Percentiles rank a stretch among this genome's conserved stretches.
Conservation (phyloP, 208 protist genomes). For the Tetramitus jugosus region DNA sequence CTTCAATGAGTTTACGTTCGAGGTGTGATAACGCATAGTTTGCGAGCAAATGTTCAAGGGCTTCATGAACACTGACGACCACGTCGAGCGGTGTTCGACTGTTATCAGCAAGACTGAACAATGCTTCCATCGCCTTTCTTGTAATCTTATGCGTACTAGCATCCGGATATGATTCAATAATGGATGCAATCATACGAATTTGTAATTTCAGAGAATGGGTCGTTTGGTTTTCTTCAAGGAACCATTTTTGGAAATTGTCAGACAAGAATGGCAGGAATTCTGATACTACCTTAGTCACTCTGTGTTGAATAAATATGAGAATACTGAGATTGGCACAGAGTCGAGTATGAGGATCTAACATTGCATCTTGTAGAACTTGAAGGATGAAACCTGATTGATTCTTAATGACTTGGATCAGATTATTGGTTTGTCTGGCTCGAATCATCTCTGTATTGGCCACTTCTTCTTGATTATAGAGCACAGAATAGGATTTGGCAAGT, state of each 20-base stretch:
- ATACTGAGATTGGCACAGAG: not conserved
- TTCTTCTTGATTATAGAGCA: no score
- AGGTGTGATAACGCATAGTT: conserved; percentile 20
- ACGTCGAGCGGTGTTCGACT: not conserved
- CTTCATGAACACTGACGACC: not conserved
- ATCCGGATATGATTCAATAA: conserved; percentile 5
- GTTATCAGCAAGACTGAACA: conserved; percentile 5
- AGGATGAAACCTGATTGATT: no score
- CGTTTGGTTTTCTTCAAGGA: conserved; percentile 11
- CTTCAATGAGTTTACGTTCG: conserved; percentile 14
- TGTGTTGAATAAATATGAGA: not conserved
- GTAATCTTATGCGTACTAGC: not conserved
- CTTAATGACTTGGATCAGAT: no score
- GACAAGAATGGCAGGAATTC: conserved; percentile 10
- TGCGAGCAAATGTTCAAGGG: not conserved
- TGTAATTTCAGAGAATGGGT: not conserved
- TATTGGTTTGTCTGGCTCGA: not conserved
- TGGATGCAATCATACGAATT: not conserved
- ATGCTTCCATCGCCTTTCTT: conserved; percentile 3
- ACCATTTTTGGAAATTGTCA: conserved; percentile 7
- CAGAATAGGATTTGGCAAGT: not conserved
- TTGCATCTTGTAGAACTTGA: not conserved
- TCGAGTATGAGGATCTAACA: not conserved
- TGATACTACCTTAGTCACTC: not conserved
- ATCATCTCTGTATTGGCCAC: not conserved